phyloP scores from a whole-genome alignment of 2,329 filamentous ascomycete species.

The Beauveria sp. region DNA sequence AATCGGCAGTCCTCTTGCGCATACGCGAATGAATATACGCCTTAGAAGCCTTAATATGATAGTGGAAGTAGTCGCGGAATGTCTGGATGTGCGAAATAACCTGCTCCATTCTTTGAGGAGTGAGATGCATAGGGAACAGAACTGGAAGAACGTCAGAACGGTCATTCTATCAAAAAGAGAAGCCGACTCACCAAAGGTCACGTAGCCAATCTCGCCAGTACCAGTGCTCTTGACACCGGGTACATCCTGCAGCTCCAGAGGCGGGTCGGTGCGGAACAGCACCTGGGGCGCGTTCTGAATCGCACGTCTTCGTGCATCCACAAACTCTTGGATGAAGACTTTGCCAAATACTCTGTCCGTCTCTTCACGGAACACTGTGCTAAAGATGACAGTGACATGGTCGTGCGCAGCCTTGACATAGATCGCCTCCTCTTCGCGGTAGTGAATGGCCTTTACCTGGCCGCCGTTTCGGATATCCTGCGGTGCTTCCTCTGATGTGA shows the following conservation, averaged over 20 bases:
- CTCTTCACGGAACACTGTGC: constrained; percentile 95
- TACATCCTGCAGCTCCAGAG: constrained; percentile 80
- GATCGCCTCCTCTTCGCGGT: constrained; percentile 97
- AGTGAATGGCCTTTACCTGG: constrained; percentile 92
- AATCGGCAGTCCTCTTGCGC: constrained; percentile 95
- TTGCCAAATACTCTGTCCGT: constrained; percentile 97
- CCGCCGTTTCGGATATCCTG: constrained; percentile 85
- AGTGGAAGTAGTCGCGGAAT: constrained; percentile 99
- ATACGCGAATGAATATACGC: constrained; percentile 98
- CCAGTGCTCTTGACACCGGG: constrained; percentile 71
- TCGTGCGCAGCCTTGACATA: constrained; percentile 98
- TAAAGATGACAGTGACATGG: constrained; percentile 97
- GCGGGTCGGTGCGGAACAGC: constrained; percentile 88
- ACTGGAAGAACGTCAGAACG: constrained; percentile 45
- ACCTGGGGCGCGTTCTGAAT: constrained; percentile 99
- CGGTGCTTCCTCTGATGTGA: constrained; percentile 87
- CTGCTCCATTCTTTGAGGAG: constrained; percentile 80
- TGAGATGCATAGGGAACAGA: constrained; percentile 90
- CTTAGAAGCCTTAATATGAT: constrained; percentile 99
- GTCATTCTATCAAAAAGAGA: not conserved
- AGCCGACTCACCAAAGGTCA: constrained; percentile 75
- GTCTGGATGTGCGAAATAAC: constrained; percentile 99
- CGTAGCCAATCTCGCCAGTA: constrained; percentile 87
- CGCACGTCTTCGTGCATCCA: constrained; percentile 86
- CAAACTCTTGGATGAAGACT: constrained; percentile 97